Conservation (phyloP, 2,329 filamentous ascomycete genomes). For the Tolypocladium ovalisporum region DNA sequence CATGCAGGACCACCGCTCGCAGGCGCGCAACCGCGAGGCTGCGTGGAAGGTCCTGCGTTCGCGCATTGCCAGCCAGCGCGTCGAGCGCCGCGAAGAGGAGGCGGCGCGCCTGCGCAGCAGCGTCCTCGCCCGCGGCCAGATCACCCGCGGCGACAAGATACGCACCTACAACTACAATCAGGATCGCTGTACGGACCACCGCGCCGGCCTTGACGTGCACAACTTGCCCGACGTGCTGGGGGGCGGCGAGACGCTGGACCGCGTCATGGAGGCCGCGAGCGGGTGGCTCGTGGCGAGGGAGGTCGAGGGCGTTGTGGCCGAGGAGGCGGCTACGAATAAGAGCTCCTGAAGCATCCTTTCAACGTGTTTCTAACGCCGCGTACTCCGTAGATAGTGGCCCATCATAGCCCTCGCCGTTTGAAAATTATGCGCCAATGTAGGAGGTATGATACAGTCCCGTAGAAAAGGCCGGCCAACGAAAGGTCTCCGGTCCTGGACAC, state of each 20-base stretch:
- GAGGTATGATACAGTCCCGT: too few species aligned
- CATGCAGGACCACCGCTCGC: constrained; percentile 88
- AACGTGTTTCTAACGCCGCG: too few species aligned
- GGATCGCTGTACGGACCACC: constrained; percentile 78
- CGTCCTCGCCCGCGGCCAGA: constrained; percentile 67
- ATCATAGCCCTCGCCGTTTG: not conserved
- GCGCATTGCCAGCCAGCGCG: constrained; percentile 65
- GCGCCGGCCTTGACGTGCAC: constrained; percentile 68
- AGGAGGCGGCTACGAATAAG: constrained; percentile 30
- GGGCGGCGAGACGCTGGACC: constrained; percentile 60
- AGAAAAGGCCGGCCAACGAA: too few species aligned
- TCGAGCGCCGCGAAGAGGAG: constrained; percentile 77
- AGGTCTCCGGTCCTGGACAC: too few species aligned
- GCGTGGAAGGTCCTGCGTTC: constrained; percentile 81
- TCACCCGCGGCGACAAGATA: constrained; percentile 88
- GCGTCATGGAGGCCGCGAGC: constrained; percentile 66
- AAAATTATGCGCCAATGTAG: too few species aligned
- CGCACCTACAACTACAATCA: constrained; percentile 75
- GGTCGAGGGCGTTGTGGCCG: constrained; percentile 59
- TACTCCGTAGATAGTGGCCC: not conserved
- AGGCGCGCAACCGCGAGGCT: constrained; percentile 76
- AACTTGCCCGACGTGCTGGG: constrained; percentile 71
- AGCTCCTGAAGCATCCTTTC: not conserved
- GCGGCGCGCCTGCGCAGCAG: constrained; percentile 63
- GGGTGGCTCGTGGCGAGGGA: constrained; percentile 68